Evolutionary conservation across 768 basidiomycete genomes (phyloP), one percentile per base, ranked within the genome.

Genomic region (Russula sp.): DNA sequence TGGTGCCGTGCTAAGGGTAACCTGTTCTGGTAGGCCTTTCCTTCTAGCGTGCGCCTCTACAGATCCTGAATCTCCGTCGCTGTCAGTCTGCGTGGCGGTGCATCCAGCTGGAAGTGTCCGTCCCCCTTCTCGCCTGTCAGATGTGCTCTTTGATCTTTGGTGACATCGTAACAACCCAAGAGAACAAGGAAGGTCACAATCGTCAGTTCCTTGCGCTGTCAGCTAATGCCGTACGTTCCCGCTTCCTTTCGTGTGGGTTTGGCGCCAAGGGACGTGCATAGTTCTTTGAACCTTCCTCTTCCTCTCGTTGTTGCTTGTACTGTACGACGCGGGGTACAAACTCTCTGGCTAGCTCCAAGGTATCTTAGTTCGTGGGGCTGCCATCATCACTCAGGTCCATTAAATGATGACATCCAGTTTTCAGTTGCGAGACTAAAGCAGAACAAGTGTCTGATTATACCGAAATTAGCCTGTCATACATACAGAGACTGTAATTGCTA

Each of bases 251-350:
- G 20, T 32, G 14, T 18, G 20, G 16, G 34, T 18, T 54, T 63
- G 52, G 52, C 62, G 62, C 62, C 50, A 39, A 57, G 62, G 62
- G 20, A 16, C 27, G 11, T 1, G 0, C 31, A 31, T 14, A 9
- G 14, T 55, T 60, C 63, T 59, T 64, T 64, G 58, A 53, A 50
- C 53, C 11, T 64, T 64, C 63, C 63, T 64, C 53, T 55, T 64
- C 50, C 20, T 39, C 44, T 53, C 22, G 9, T 7, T 22, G n/a
- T 44, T 35, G 34, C 40, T 49, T 27, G 27, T 27, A 27, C 27
- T 27, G 49, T n/a, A 16, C 42, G 16, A 16, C 22, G 53, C 37
- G 13, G 45, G 27, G 18, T 51, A 34, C 31, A 40, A 59, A 52
- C 48, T 51, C 58, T 59, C 44, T 37, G 44, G 11, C 14, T 39